A percentile compares a stretch with the other conserved stretches of the same genome.
phyloP scores from a whole-genome alignment of 1,284 basidiomycete species.

The Athelia sp. region DNA sequence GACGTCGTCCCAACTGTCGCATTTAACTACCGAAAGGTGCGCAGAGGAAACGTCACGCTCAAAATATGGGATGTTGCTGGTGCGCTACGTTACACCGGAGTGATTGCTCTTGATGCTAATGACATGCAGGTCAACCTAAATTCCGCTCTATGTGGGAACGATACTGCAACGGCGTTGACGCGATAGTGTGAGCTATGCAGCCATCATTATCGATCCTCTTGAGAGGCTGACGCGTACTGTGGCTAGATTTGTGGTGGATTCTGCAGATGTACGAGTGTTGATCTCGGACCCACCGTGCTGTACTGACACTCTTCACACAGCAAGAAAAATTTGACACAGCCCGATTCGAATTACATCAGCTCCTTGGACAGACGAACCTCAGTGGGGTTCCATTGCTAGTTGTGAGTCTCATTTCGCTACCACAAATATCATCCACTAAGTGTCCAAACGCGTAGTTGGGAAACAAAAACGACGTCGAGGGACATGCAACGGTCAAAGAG shows the following conservation, averaged over 20 bases:
- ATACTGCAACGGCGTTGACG: constrained; percentile 92
- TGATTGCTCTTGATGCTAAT: background rate
- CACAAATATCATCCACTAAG: too few relatives aligned
- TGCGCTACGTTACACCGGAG: constrained; percentile 23
- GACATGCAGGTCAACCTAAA: constrained; percentile 75
- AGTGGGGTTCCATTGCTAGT: constrained; percentile 85
- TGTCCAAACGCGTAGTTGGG: constrained; percentile 54
- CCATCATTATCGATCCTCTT: background rate
- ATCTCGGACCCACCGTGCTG: constrained; percentile 1
- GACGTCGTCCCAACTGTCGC: constrained; percentile 93
- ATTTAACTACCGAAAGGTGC: constrained; percentile 82
- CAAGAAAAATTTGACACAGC: constrained; percentile 82
- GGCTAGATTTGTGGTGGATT: constrained; percentile 86
- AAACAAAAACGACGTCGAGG: constrained; percentile 91
- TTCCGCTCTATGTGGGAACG: constrained; percentile 95
- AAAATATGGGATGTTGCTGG: constrained; percentile 95
- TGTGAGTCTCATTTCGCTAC: constrained; percentile 38
- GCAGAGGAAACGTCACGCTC: constrained; percentile 86
- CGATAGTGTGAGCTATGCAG: constrained; percentile 92
- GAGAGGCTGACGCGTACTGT: constrained; percentile 7
- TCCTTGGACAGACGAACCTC: constrained; percentile 73
- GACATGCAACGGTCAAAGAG: constrained; percentile 80
- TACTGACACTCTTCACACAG: constrained; percentile 29
- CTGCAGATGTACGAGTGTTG: constrained; percentile 63
- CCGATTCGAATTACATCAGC: constrained; percentile 85